Percentiles rank a stretch among this genome's conserved stretches.
Conservation (phyloP, 2,329 filamentous ascomycete species). For the Diaporthe sp. region DNA sequence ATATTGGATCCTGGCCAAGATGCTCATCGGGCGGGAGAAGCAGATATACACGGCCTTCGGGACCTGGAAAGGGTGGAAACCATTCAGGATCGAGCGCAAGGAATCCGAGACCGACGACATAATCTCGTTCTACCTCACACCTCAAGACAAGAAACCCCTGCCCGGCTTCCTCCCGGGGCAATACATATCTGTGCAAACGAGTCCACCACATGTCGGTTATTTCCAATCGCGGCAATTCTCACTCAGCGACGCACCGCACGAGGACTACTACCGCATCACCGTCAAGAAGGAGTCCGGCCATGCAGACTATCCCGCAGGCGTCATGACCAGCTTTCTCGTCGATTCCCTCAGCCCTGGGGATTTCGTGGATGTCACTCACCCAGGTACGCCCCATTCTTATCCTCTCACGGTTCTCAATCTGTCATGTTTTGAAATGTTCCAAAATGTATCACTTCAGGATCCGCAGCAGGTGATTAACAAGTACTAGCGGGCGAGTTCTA, state of each 20-base stretch:
- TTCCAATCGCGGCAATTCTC: constrained; percentile 80
- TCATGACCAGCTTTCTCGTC: constrained; percentile 79
- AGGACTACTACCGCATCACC: constrained; percentile 77
- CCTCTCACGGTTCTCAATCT: no score
- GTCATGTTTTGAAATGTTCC: no score
- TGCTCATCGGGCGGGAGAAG: constrained; percentile 77
- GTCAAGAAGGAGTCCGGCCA: constrained; percentile 75
- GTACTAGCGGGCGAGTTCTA: constrained; percentile 67
- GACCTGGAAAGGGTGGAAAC: constrained; percentile 76
- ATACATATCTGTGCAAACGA: constrained; percentile 75
- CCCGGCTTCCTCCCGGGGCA: constrained; percentile 78
- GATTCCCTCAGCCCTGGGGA: constrained; percentile 73
- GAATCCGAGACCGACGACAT: constrained; percentile 77
- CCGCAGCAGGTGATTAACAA: no score
- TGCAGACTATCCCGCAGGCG: constrained; percentile 56
- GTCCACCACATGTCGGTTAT: constrained; percentile 69
- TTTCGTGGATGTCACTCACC: constrained; percentile 75
- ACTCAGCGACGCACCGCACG: constrained; percentile 73
- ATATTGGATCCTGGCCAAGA: constrained; percentile 79
- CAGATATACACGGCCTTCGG: constrained; percentile 72
- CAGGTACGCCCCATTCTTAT: constrained; percentile 46
- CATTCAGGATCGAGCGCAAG: constrained; percentile 76
- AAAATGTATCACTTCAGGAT: no score
- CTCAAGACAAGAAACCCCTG: constrained; percentile 71
- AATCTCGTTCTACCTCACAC: constrained; percentile 78